These are phyloP conservation scores for Tilletia indica DNA, from an alignment of 1,284 basidiomycete genomes.

Conservation along the genomic window DNA sequence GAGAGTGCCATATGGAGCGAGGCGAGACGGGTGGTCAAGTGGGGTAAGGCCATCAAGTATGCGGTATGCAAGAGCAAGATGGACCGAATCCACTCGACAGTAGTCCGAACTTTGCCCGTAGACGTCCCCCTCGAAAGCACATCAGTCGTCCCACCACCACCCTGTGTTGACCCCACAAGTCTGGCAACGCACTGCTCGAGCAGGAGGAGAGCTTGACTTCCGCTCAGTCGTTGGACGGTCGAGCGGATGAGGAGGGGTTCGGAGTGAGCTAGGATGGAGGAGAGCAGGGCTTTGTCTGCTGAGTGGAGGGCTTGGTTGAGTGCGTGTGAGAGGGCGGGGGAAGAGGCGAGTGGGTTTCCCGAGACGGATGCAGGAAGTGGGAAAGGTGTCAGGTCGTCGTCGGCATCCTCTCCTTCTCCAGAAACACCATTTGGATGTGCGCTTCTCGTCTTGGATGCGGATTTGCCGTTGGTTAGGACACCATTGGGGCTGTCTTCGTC, in stretches of 20 bases:
- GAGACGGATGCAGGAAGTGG: not conserved
- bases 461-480: not conserved
- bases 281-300: slow-evolving; percentile 80
- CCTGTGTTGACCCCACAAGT: slow-evolving; percentile 64
- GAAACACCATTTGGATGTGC: not conserved
- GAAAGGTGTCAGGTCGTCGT: slow-evolving; percentile 16
- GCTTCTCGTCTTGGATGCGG: not conserved
- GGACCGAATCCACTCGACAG: slow-evolving; percentile 85
- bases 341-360: slow-evolving; percentile 49
- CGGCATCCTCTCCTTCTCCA: slow-evolving; percentile 5
- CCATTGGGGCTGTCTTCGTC: slow-evolving; percentile 12
- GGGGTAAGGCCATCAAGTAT: slow-evolving; percentile 88
- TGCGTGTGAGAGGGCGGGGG: slow-evolving; percentile 79
- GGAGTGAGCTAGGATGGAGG: slow-evolving; percentile 82
- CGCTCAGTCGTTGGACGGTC: slow-evolving; percentile 81
- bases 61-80: slow-evolving; percentile 83
- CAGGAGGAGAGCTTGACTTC: slow-evolving; percentile 83
- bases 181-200: slow-evolving; percentile 86
- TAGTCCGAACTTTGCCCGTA: slow-evolving; percentile 29
- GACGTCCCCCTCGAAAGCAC: slow-evolving; percentile 65
- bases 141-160: slow-evolving; percentile 81
- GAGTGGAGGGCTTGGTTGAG: slow-evolving; percentile 96
- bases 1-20: slow-evolving; percentile 79
- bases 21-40: slow-evolving; percentile 77
- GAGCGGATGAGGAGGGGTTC: slow-evolving; percentile 77